Base-by-base conservation (phyloP, 1,284 basidiomycete genomes). In the Sporisorium graminicola region DNA sequence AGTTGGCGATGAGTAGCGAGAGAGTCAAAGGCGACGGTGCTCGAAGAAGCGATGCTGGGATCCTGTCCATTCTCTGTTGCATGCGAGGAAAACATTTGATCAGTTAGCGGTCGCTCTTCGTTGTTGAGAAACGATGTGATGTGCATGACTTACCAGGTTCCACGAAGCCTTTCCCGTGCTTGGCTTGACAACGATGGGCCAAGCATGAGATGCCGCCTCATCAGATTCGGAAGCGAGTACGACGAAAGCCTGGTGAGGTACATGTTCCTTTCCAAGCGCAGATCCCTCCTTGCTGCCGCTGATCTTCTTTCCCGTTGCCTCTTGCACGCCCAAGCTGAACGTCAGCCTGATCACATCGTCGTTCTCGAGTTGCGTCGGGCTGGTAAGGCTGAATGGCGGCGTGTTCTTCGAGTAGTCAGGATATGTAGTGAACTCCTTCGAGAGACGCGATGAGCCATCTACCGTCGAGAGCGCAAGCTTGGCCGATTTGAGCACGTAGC, bases 291-390 rank as follows among this genome's bases (percentile, higher is more conserved):
- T 64, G 43, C 61, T 71, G 33, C 24, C 35, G 54, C 20, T 53
- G 14, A 51, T 57, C 49, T 53, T 49, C 54, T 67, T 62, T n/a
- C 58, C 53, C 1, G 37, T 56, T 3, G 33, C 37, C 40, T 67
- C 69, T 46, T 75, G 51, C 22, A 75, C 64, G 22, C 59, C 68
- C 40, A 79, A 52, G 46, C 53, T 69, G 57, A 79, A 77, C 8
- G 51, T 63, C 44, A 79, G 61, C 18, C 74, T 47, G 53, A 79
- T 67, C 43, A 79, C 74, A 59, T 79, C 77, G 37, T 79, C 77
- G 29, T 67, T 70, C 40, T 79, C 77, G 22, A 79, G 57, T 61
- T 59, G 71, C 7, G 61, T 71, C 12, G 75, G 75, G 6, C 20
- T 35, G 24, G 43, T 10, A 0, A 74, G 70, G 13, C 60, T 67